Percentiles rank a stretch among this genome's conserved stretches.
These are phyloP conservation scores for Aspergillus pseudotamarii DNA, from an alignment of 2,329 filamentous ascomycete genomes.

Conservation along the genomic window DNA sequence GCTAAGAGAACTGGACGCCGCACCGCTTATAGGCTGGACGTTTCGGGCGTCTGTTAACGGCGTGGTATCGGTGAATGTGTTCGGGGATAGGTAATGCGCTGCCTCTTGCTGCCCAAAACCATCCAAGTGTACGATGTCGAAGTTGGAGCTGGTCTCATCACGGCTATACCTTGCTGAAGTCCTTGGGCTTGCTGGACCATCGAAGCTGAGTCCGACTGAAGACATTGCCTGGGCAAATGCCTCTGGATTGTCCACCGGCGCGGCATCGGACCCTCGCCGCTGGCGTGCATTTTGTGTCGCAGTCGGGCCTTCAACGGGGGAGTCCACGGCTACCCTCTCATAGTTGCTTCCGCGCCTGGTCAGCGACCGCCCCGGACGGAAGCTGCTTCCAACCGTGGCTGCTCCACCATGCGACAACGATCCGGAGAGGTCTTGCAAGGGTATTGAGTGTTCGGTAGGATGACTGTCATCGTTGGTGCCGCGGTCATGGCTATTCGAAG, in stretches of 20 bases:
- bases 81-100: conserved; percentile 58
- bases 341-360: conserved; percentile 50
- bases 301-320: conserved; percentile 41
- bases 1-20: conserved; percentile 45
- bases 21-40: conserved; percentile 60
- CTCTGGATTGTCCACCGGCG: conserved; percentile 37
- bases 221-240: conserved; percentile 47
- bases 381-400: conserved; percentile 46
- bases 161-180: conserved; percentile 25
- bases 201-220: conserved; percentile 46
- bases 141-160: conserved; percentile 31
- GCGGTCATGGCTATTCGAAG: conserved; percentile 39
- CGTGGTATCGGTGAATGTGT: conserved; percentile 57
- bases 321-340: conserved; percentile 56
- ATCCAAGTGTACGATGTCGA: conserved; percentile 34
- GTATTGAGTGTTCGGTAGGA: conserved; percentile 61
- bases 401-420: conserved; percentile 36
- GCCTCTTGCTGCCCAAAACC: conserved; percentile 44
- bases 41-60: conserved; percentile 60
- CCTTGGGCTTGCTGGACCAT: conserved; percentile 26
- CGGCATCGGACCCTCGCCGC: conserved; percentile 23
- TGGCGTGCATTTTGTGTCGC: conserved; percentile 26
- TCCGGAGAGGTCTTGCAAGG: conserved; percentile 65
- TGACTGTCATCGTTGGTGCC: conserved; percentile 30
- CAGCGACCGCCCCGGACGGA: conserved; percentile 46